Evolutionary conservation across 805 yeast genomes (phyloP).

Genomic region (Schizosaccharomyces japonicus): DNA sequence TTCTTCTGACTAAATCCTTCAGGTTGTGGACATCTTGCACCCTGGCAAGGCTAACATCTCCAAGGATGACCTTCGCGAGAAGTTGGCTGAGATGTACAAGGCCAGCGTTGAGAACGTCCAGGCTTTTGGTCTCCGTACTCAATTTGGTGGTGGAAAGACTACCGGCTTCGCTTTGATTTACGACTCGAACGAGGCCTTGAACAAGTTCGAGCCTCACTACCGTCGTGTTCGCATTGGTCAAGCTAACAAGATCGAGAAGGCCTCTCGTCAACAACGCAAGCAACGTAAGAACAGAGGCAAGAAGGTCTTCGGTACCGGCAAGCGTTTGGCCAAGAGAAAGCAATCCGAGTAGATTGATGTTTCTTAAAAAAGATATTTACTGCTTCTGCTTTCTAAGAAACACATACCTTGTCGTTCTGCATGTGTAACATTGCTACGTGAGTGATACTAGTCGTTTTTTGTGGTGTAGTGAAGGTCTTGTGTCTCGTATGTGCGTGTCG

Average conservation of each 20-base stretch:
- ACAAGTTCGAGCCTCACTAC: conserved; percentile 97
- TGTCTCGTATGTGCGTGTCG: too few species aligned
- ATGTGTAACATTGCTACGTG: too few species aligned
- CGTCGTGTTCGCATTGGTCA: conserved; percentile 97
- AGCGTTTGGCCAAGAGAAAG: conserved; percentile 13
- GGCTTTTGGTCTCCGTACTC: conserved; percentile 98
- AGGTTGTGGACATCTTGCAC: conserved; percentile 82
- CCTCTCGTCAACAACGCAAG: conserved; percentile 91
- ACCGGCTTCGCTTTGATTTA: conserved; percentile 97
- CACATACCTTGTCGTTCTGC: too few species aligned
- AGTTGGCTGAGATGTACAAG: conserved; percentile 69
- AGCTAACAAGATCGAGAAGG: conserved; percentile 85
- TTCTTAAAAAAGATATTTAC: too few species aligned
- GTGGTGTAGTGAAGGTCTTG: too few species aligned
- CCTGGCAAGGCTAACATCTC: conserved; percentile 98
- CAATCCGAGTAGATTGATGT: too few species aligned
- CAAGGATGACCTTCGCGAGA: conserved; percentile 96
- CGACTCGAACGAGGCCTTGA: conserved; percentile 93
- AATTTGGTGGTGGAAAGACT: conserved; percentile 98
- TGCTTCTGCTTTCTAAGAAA: too few species aligned
- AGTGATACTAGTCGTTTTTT: too few species aligned
- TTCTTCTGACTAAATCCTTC: background rate
- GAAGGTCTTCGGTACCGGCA: conserved; percentile 97
- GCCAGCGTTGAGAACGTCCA: conserved; percentile 83
- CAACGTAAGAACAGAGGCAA: conserved; percentile 25